Conservation (phyloP, 805 yeast species). For the Saturnispora sekii region DNA sequence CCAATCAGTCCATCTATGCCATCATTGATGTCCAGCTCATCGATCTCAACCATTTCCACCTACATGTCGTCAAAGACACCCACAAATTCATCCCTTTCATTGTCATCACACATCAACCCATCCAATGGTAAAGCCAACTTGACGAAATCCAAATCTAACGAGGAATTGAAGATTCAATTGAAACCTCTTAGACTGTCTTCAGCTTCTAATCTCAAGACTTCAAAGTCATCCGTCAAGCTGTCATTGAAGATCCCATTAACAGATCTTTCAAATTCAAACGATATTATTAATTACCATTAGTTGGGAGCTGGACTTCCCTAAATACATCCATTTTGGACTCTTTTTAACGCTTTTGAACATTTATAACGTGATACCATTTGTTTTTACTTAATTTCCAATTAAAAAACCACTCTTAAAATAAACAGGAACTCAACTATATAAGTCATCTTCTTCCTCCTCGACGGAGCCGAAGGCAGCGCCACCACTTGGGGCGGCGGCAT, state of each 20-base stretch:
- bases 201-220: slow-evolving; percentile 1
- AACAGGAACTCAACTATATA: slow-evolving; percentile 26
- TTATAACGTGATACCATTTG: not conserved
- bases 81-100: slow-evolving; percentile 25
- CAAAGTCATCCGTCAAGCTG: slow-evolving; percentile 4
- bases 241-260: slow-evolving; percentile 3
- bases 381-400: not conserved
- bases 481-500: slow-evolving; percentile 25
- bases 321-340: not conserved
- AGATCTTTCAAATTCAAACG: slow-evolving; percentile 4
- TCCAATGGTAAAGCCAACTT: not conserved
- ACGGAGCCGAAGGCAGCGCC: slow-evolving; percentile 42
- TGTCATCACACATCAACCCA: not conserved
- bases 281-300: slow-evolving; percentile 1
- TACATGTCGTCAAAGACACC: slow-evolving; percentile 26
- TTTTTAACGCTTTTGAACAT: not conserved
- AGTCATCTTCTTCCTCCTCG: slow-evolving; percentile 39
- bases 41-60: slow-evolving; percentile 13
- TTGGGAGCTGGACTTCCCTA: not conserved
- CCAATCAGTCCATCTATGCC: slow-evolving; percentile 9
- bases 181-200: slow-evolving; percentile 12
- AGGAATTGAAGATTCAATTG: slow-evolving; percentile 5
- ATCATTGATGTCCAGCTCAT: slow-evolving; percentile 11
- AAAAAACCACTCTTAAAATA: slow-evolving; percentile 2
- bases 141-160: not conserved